phyloP scores from a whole-genome alignment of 2,329 filamentous ascomycete species.

The Pseudogymnoascus sp. region DNA sequence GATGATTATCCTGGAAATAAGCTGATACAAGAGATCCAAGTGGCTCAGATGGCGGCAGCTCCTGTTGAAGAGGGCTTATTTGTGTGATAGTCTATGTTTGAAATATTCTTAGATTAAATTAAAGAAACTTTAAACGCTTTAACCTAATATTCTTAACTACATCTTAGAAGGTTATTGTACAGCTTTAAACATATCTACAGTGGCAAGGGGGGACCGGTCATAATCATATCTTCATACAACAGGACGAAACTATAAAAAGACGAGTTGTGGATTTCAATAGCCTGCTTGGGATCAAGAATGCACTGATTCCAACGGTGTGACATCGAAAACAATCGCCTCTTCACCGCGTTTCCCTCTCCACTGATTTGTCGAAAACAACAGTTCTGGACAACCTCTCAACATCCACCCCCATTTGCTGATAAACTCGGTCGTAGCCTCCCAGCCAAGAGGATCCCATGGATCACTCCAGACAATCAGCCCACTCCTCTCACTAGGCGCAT shows the following conservation, averaged over 20 bases:
- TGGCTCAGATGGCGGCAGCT: conserved; percentile 18
- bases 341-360: conserved; percentile 22
- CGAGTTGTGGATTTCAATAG: neutral
- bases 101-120: neutral
- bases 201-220: too few relatives aligned
- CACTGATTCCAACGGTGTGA: neutral
- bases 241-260: neutral
- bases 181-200: neutral
- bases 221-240: neutral
- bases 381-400: conserved; percentile 30
- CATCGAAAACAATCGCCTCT: neutral
- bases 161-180: neutral
- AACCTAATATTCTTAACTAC: neutral
- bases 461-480: conserved; percentile 42
- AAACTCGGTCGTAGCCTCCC: conserved; percentile 40
- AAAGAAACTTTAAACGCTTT: neutral
- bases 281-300: neutral
- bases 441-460: conserved; percentile 34
- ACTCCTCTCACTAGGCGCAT: conserved; percentile 17
- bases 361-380: conserved; percentile 31
- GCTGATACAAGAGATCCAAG: conserved; percentile 23
- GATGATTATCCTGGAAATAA: conserved; percentile 28
- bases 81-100: neutral
- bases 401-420: conserved; percentile 37
- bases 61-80: conserved; percentile 22